phyloP scores from a whole-genome alignment of 1,284 basidiomycete genomes.

The Exobasidium cylindrosporum region DNA sequence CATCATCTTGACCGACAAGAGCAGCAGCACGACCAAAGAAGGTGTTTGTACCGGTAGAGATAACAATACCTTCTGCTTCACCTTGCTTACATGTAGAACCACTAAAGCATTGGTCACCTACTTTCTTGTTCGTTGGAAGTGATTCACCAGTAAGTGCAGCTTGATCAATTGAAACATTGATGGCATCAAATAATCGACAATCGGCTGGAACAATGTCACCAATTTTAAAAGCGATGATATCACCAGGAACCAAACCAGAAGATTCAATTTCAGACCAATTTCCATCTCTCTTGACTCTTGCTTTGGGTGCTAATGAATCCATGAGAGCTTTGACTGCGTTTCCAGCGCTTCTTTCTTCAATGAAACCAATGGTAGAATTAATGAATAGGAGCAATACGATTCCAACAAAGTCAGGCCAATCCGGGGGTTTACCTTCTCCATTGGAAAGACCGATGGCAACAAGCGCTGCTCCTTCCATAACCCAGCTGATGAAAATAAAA shows the following conservation, averaged over 20 bases:
- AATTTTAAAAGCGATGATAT: constrained; percentile 59
- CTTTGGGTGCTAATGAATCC: constrained; percentile 98
- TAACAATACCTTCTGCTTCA: constrained; percentile 37
- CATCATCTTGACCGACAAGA: constrained; percentile 73
- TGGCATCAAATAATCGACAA: constrained; percentile 34
- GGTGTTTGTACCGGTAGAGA: constrained; percentile 42
- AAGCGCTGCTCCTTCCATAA: constrained; percentile 96
- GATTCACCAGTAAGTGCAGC: constrained; percentile 48
- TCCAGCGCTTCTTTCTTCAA: constrained; percentile 93
- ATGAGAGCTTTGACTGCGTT: constrained; percentile 98
- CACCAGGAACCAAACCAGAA: constrained; percentile 57
- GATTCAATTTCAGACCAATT: constrained; percentile 25
- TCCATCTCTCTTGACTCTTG: constrained; percentile 60
- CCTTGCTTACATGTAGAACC: constrained; percentile 24
- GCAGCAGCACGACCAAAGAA: constrained; percentile 58
- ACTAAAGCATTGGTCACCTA: constrained; percentile 23
- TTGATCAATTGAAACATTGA: constrained; percentile 46
- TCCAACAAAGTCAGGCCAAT: constrained; percentile 97
- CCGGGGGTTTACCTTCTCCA: constrained; percentile 78
- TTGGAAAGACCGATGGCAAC: constrained; percentile 96
- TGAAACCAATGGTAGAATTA: constrained; percentile 97
- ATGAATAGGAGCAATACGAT: constrained; percentile 85
- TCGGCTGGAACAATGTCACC: constrained; percentile 46
- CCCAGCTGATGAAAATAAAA: constrained; percentile 62
- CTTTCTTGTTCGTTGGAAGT: constrained; percentile 41